Percentiles rank a stretch among this genome's conserved stretches.
phyloP scores from a whole-genome alignment of 345 rosid genomes.

The Combretum micranthum region DNA sequence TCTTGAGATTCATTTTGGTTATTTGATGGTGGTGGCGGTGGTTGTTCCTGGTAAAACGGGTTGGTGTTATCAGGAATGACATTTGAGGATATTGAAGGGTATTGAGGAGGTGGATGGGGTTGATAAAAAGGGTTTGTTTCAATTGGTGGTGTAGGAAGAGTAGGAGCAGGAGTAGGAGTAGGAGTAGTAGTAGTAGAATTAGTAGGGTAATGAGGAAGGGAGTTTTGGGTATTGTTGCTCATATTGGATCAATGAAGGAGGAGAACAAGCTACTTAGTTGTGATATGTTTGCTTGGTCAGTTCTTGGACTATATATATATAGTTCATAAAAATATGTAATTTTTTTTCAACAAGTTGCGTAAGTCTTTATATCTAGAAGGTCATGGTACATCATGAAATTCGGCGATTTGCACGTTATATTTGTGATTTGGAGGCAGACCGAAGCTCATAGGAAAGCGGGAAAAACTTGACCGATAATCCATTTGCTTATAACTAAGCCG shows the following conservation, averaged over 20 bases:
- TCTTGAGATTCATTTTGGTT: neutral
- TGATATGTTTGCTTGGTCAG: neutral
- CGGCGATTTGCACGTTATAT: no score
- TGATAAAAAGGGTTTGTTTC: neutral
- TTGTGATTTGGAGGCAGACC: no score
- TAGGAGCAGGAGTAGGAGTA: neutral
- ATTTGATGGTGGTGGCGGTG: neutral
- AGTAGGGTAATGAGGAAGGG: slow-evolving; percentile 3
- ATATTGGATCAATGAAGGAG: neutral
- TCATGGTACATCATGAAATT: no score
- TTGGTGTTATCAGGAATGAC: neutral
- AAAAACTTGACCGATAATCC: no score
- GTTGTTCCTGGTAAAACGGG: slow-evolving; percentile 15
- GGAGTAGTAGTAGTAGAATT: neutral
- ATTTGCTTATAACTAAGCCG: no score
- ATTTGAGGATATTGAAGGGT: slow-evolving; percentile 10
- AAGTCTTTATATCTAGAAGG: no score
- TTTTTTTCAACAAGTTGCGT: no score
- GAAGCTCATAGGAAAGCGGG: no score
- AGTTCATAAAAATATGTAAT: no score
- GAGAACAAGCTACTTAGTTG: slow-evolving; percentile 2
- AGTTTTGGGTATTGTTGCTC: slow-evolving; percentile 12
- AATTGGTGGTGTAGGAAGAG: neutral
- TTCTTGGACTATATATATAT: no score
- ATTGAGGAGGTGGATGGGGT: slow-evolving; percentile 10